Evolutionary conservation across 257 asterid genomes (phyloP).

Genomic region (Forsythia suspensa): DNA sequence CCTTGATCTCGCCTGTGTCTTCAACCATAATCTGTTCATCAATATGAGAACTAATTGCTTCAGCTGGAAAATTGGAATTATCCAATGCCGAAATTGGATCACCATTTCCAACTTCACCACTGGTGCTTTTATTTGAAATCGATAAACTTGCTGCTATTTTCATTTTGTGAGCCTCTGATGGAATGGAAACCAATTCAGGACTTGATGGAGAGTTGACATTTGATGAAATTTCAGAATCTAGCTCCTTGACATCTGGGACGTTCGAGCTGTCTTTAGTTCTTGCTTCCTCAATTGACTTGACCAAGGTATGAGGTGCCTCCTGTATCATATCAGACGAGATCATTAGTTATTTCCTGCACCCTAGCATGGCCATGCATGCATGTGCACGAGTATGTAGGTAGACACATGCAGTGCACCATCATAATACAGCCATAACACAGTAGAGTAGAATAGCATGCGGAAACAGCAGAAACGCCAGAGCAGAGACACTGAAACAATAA

Average conservation of each 20-base stretch:
- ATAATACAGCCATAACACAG: background rate
- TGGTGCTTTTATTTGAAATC: background rate
- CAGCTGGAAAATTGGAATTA: slow-evolving; percentile 49
- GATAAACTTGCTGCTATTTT: background rate
- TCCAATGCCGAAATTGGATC: slow-evolving; percentile 14
- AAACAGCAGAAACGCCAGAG: background rate
- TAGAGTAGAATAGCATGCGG: background rate
- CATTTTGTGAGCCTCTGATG: slow-evolving; percentile 1
- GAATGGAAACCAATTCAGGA: slow-evolving; percentile 13
- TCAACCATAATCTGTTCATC: slow-evolving; percentile 47
- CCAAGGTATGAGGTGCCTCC: slow-evolving; percentile 38
- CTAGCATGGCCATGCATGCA: slow-evolving; percentile 1
- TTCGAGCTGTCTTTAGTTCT: slow-evolving; percentile 18
- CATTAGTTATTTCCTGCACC: background rate
- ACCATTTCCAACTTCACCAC: slow-evolving; percentile 1
- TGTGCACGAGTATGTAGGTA: too few species aligned
- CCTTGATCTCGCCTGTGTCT: slow-evolving; percentile 59
- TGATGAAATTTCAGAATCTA: slow-evolving; percentile 27
- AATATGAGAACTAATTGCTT: slow-evolving; percentile 34
- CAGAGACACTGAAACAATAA: background rate
- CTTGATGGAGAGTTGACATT: background rate
- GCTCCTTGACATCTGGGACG: slow-evolving; percentile 25
- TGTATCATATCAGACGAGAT: slow-evolving; percentile 21
- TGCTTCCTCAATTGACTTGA: slow-evolving; percentile 23
- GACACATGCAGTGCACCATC: background rate